Evolutionary conservation across 441 rosid species (phyloP).

Genomic region (Euphorbia celastroides): DNA sequence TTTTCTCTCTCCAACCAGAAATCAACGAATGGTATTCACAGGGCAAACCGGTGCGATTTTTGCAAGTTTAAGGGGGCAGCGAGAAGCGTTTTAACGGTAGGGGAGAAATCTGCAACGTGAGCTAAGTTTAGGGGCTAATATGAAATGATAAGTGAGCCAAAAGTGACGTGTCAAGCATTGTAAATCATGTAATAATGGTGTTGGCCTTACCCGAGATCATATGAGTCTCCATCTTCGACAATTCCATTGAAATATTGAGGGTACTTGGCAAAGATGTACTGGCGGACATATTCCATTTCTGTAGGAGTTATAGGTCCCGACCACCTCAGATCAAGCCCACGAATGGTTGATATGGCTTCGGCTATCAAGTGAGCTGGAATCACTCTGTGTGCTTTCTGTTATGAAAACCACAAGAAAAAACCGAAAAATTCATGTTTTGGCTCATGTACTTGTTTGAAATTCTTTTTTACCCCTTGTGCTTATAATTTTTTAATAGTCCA

Average conservation of each 20-base stretch:
- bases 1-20: too few species aligned
- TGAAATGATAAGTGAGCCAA: neutral
- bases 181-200: neutral
- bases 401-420: neutral
- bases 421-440: too few species aligned
- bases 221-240: constrained; percentile 29
- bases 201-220: constrained; percentile 18
- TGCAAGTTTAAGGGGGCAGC: too few species aligned
- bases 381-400: constrained; percentile 44
- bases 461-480: neutral
- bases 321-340: constrained; percentile 59
- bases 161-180: neutral
- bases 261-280: constrained; percentile 53
- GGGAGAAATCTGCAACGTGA: too few species aligned
- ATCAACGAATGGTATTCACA: too few species aligned
- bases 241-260: constrained; percentile 55
- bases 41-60: too few species aligned
- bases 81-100: too few species aligned
- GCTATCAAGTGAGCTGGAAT: constrained; percentile 61
- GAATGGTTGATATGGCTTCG: constrained; percentile 57
- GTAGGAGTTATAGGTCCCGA: constrained; percentile 61
- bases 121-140: too few species aligned
- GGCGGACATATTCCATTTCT: constrained; percentile 58
- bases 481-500: neutral
- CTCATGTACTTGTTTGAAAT: neutral